phyloP scores from a whole-genome alignment of 495 filamentous ascomycete genomes.

The Xylaria venustula region DNA sequence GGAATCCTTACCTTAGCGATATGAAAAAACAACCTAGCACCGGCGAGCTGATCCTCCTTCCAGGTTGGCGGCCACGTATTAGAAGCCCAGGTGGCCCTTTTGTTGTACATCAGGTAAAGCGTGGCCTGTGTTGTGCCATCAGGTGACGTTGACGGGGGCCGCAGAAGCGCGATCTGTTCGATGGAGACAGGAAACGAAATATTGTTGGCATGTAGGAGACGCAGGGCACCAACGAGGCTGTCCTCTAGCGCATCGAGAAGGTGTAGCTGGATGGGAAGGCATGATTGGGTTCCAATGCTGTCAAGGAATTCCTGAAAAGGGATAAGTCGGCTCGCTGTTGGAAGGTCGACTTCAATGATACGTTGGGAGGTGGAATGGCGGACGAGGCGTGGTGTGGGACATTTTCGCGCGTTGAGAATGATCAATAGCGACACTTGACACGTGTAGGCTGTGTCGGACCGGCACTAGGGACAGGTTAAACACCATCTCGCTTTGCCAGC shows the following conservation, averaged over 20 bases:
- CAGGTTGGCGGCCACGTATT: not conserved
- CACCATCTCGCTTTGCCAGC: no score
- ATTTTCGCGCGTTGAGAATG: not conserved
- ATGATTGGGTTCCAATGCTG: not conserved
- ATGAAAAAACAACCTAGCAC: not conserved
- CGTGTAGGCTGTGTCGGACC: not conserved
- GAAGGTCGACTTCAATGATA: not conserved
- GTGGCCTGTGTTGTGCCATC: not conserved
- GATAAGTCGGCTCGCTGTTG: not conserved
- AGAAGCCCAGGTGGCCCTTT: not conserved
- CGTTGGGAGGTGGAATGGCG: not conserved
- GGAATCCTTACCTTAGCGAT: not conserved
- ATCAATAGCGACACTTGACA: conserved; percentile 5
- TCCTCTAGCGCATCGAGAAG: conserved; percentile 1
- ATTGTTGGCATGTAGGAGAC: not conserved
- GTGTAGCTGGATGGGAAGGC: not conserved
- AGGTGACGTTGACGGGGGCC: not conserved
- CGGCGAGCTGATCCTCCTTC: not conserved
- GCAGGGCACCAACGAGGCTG: not conserved
- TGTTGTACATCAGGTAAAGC: not conserved
- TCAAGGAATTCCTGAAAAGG: not conserved
- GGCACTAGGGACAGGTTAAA: no score
- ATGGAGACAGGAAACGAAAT: conserved; percentile 3
- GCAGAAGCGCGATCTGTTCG: not conserved
- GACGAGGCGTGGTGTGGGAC: not conserved